Conservation (phyloP, 2,329 filamentous ascomycete genomes). For the Dryadomyces quercivorus region DNA sequence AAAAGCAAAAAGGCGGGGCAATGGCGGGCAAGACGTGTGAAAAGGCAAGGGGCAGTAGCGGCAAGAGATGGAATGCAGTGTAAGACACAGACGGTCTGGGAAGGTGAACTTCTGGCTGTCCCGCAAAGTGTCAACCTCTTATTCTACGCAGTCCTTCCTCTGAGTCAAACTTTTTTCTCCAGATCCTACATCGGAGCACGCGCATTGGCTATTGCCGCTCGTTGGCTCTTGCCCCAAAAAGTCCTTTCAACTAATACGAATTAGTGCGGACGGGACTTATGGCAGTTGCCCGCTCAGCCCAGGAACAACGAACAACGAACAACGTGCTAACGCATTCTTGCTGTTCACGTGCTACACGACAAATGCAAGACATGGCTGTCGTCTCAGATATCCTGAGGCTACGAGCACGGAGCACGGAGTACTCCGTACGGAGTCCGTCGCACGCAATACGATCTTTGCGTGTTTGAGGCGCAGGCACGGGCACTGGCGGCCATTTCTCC, state of each 20-base stretch:
- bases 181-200: constrained; percentile 12
- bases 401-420: neutral
- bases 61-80: neutral
- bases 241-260: neutral
- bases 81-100: neutral
- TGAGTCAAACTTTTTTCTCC: constrained; percentile 1
- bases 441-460: neutral
- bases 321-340: too few species aligned
- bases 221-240: constrained; percentile 2
- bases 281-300: neutral
- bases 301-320: too few species aligned
- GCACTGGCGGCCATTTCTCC: neutral
- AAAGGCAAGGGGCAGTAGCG: neutral
- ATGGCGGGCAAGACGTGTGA: neutral
- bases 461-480: neutral
- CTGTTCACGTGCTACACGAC: neutral
- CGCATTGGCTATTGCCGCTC: constrained; percentile 8
- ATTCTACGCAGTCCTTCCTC: constrained; percentile 1
- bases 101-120: neutral
- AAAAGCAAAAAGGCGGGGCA: neutral
- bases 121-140: neutral
- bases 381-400: neutral
- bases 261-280: neutral
- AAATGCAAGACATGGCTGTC: neutral
- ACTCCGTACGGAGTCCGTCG: neutral